phyloP scores from a whole-genome alignment of 352 stramenopile genomes.

The Pythium apleroticum region DNA sequence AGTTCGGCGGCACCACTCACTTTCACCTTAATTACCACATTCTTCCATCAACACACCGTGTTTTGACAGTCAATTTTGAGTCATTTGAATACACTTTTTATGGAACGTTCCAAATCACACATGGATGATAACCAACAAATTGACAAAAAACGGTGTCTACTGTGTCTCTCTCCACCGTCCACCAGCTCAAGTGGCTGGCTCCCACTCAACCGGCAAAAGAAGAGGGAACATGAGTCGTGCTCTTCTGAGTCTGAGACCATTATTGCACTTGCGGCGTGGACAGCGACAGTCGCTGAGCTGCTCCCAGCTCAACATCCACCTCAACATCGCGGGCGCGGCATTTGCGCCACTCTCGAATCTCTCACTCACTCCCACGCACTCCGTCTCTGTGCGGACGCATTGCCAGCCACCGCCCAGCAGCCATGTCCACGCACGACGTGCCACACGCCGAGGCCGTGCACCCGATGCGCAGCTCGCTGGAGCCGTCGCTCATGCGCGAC shows the following conservation, averaged over 20 bases:
- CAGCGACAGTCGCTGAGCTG: conserved; percentile 16
- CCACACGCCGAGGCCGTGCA: not conserved
- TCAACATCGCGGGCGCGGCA: not conserved
- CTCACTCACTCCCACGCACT: not conserved
- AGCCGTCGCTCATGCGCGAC: conserved; percentile 18
- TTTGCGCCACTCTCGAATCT: not conserved
- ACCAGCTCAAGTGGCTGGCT: conserved; percentile 11
- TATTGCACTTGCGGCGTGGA: conserved; percentile 2
- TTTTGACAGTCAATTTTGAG: not conserved
- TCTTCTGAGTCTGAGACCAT: conserved; percentile 28
- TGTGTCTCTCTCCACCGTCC: conserved; percentile 24
- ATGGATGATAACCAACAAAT: not conserved
- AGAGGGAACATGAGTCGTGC: conserved; percentile 2
- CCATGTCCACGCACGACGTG: conserved; percentile 12
- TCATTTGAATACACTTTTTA: not conserved
- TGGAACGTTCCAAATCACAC: not conserved
- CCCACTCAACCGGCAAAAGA: conserved; percentile 8
- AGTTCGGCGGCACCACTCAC: not conserved
- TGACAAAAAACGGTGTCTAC: conserved; percentile 18
- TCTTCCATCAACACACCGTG: not conserved
- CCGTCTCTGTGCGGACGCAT: not conserved
- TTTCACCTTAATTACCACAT: not conserved
- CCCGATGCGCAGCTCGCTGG: conserved; percentile 19
- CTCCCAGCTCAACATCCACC: not conserved
- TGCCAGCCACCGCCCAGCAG: not conserved